These are phyloP conservation scores for Cicer yamashitae DNA, from an alignment of 306 rosid species.

Conservation along the genomic window DNA sequence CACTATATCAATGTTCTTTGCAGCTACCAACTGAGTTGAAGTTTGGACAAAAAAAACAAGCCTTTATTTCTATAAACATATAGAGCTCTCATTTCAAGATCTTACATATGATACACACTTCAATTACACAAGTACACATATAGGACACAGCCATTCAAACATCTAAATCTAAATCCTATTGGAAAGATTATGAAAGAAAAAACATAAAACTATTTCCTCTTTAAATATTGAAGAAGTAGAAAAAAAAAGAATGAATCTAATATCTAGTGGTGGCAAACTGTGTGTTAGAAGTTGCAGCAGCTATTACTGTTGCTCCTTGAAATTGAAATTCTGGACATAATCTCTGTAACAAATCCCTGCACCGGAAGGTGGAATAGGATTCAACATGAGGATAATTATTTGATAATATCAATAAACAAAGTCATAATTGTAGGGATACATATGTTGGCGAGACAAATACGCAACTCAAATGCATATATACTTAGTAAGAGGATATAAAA, in stretches of 20 bases:
- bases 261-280: slow-evolving; percentile 22
- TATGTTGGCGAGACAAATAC: neutral
- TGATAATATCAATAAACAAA: slow-evolving; percentile 6
- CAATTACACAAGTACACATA: slow-evolving; percentile 35
- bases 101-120: slow-evolving; percentile 41
- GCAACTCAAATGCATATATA: neutral
- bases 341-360: slow-evolving; percentile 58
- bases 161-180: slow-evolving; percentile 38
- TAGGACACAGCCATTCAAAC: slow-evolving; percentile 30
- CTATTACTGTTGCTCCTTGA: slow-evolving; percentile 41
- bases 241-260: slow-evolving; percentile 43
- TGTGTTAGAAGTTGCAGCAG: slow-evolving; percentile 42
- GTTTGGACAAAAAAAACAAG: neutral
- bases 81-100: neutral
- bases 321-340: slow-evolving; percentile 34
- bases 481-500: too few species aligned
- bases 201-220: slow-evolving; percentile 40
- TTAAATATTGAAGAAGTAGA: neutral
- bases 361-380: slow-evolving; percentile 28
- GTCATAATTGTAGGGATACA: neutral
- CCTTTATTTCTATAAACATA: slow-evolving; percentile 21
- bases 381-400: slow-evolving; percentile 12
- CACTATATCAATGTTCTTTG: too few species aligned
- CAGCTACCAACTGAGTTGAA: too few species aligned
- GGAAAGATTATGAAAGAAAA: slow-evolving; percentile 23